Evolutionary conservation across 106 monocot species (phyloP).

Genomic region (Dendrobium nobile): DNA sequence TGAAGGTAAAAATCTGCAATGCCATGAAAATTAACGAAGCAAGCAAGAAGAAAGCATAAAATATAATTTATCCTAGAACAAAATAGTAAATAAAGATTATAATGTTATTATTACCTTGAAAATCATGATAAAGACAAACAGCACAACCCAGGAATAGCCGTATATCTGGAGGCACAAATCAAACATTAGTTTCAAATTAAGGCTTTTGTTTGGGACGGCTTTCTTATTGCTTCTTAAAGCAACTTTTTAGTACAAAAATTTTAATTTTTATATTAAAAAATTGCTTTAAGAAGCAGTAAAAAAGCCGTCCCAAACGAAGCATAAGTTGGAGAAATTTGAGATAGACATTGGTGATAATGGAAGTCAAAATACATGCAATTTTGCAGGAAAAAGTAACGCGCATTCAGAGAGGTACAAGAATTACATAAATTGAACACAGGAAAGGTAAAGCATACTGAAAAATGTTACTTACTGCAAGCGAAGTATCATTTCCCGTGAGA

Average conservation of each 20-base stretch:
- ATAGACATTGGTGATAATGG: background rate
- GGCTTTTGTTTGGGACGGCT: too few relatives aligned
- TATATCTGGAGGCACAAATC: conserved; percentile 50
- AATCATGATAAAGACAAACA: conserved; percentile 45
- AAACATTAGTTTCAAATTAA: conserved; percentile 5
- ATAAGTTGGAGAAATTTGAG: background rate
- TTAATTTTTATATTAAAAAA: too few relatives aligned
- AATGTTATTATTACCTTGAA: conserved; percentile 61
- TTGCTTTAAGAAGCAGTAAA: too few relatives aligned
- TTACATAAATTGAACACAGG: background rate
- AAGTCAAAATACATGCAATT: background rate
- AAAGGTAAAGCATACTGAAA: background rate
- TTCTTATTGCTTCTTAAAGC: too few relatives aligned
- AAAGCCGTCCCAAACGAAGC: too few relatives aligned
- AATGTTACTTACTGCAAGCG: conserved; percentile 54
- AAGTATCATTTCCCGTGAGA: conserved; percentile 64
- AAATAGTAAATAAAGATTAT: background rate
- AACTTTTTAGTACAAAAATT: too few relatives aligned
- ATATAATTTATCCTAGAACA: background rate
- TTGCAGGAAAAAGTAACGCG: background rate
- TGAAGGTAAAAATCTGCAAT: conserved; percentile 69
- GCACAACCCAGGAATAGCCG: conserved; percentile 80
- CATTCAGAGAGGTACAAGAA: background rate
- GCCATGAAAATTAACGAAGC: background rate
- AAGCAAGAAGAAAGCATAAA: background rate